Evolutionary conservation across 2,329 filamentous ascomycete genomes (phyloP).

Genomic region (Plectosphaerella cucumerina): DNA sequence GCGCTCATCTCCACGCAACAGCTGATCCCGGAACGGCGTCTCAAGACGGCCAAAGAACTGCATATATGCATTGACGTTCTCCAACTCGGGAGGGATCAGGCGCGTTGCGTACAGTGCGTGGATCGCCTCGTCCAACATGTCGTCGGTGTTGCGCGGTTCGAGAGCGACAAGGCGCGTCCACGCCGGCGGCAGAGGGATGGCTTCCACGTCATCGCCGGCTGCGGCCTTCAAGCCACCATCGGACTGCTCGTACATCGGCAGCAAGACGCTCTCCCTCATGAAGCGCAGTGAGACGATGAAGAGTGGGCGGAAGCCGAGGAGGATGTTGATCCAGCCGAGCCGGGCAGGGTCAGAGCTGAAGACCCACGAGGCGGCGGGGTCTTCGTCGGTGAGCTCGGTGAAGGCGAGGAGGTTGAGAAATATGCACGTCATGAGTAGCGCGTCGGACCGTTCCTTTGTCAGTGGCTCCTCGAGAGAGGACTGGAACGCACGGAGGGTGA

Average conservation of each 20-base stretch:
- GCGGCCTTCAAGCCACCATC: background rate
- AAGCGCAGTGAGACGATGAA: conserved; percentile 14
- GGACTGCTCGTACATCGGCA: conserved; percentile 7
- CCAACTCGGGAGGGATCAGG: conserved; percentile 6
- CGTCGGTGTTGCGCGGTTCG: conserved; percentile 1
- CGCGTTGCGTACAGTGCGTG: conserved; percentile 9
- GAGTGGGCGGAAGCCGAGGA: conserved; percentile 17
- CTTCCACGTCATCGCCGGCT: conserved; percentile 10
- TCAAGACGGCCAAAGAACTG: conserved; percentile 15
- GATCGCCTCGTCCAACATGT: conserved; percentile 8
- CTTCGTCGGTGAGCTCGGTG: conserved; percentile 8
- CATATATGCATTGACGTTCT: conserved; percentile 15
- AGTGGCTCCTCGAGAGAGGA: conserved; percentile 13
- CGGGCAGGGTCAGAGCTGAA: conserved; percentile 11
- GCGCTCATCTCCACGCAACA: conserved; percentile 13
- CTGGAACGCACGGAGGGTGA: conserved; percentile 15
- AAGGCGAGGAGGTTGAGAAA: conserved; percentile 19
- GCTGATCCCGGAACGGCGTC: conserved; percentile 12
- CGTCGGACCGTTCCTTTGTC: conserved; percentile 10
- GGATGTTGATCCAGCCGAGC: conserved; percentile 17
- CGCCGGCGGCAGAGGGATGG: conserved; percentile 11
- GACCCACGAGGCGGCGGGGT: conserved; percentile 15
- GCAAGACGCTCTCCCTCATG: conserved; percentile 13
- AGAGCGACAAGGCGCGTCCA: conserved; percentile 10
- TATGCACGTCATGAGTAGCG: conserved; percentile 2